Base-by-base conservation (phyloP, 2,329 filamentous ascomycete genomes). In the Exserohilum turcica region DNA sequence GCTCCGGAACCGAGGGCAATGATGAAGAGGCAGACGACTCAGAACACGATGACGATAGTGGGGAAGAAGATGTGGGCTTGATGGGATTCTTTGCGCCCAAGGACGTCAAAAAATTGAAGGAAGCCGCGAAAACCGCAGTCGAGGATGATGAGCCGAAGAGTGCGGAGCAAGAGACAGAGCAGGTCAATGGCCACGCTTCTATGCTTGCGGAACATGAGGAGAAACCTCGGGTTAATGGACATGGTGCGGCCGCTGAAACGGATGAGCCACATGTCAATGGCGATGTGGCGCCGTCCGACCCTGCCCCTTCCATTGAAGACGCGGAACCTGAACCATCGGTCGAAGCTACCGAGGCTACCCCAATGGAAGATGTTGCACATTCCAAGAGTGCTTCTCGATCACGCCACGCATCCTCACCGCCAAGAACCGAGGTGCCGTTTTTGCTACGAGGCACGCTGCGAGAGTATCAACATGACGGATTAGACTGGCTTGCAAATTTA, bases 391-490 rank as follows among this genome's bases (percentile, higher is more conserved):
- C 56, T 9, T 61, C 59, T 21, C 56, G 61, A 46, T 72, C 71
- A 38, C 70, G 67, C 9, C 66, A 65, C 28, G 50, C 59, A 7
- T 73, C 71, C 15, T 67, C 66, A 5, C 67, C 70, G 21, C 61
- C 66, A 19, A 66, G 70, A 4, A 69, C 68, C 16, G 69, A 74
- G 40, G 71, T 74, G 7, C 74, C 59, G 50, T 91, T 67, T 56
- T 82, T 99, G 9, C 79, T 97, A 0, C 88, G 94, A 43, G 94
- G 94, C 16, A 96, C 86, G 0, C 79, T 99, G 9, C 89, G 95
- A 72, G 93, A 96, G 72, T 99, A 99, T 69, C 94, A 99, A 66
- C 94, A 97, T 67, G 90, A 91, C 67, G 95, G 94, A n/a, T 78
- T 99, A 6, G 94, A 99, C 72, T 99, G 94, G 94, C 86, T 99